Base-by-base conservation (phyloP, 2,329 filamentous ascomycete genomes). In the Fusarium protoensiforme region DNA sequence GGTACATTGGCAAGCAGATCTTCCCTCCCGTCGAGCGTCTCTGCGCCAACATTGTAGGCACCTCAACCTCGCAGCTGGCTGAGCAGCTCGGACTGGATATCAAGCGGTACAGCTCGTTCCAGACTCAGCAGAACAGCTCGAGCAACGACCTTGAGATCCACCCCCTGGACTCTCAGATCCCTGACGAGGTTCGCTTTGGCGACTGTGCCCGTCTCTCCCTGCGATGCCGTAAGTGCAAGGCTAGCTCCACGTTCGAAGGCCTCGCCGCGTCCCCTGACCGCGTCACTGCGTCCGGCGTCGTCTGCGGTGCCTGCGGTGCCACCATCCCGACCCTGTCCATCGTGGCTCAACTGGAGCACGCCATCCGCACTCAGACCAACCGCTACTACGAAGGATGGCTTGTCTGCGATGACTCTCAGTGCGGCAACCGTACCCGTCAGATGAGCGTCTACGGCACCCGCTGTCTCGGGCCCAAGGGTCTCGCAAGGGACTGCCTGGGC, bases 1-100 rank as follows among this genome's bases (percentile, higher is more conserved):
- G 95, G 90, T 99, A 99, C 82, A 90, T 99, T 41, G 93, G 94
- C 85, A 99, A 99, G 86, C 96, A 99, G 83, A 98, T 99, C 67
- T 94, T 99, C 84, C 96, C 96, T 13, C 96, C 96, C 0, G 96
- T 99, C 29, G 96, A 99, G 85, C 94, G 96, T 88, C 91, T 99
- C 24, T 99, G 96, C 81, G 96, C 96, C 69, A 98, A 97, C 68
- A 98, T 99, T 78, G 90, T 91, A 16, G 96, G 96, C 67, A 99
- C 96, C 2, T 97, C 98, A 72, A 93, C 96, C 9, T 91, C 94
- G 2, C 92, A 95, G 73, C 89, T 99, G 11, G 96, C 96, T 2
- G 95, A 98, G 80, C 97, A 96, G 81, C 90, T 99, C 16, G 96
- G 96, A 3, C 91, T 99, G 29, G 96, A 99, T 81, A 91, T 94